Evolutionary conservation across 148 eudicot genomes (phyloP).

Genomic region (Rhododendron henanense): DNA sequence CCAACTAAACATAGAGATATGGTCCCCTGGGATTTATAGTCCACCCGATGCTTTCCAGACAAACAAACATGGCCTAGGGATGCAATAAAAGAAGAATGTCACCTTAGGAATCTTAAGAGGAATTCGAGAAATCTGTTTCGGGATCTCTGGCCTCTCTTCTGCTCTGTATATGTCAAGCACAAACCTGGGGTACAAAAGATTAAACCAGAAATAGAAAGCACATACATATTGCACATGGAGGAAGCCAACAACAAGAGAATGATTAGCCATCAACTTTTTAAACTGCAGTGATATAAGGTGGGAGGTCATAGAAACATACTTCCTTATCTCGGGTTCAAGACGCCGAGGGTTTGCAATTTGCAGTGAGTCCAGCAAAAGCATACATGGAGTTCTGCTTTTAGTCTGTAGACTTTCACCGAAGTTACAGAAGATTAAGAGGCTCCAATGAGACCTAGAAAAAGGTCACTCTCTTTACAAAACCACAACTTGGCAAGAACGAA

Average conservation of each 20-base stretch:
- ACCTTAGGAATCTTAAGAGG: conserved; percentile 70
- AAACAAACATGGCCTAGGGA: background rate
- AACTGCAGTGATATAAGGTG: background rate
- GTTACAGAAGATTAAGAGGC: conserved; percentile 66
- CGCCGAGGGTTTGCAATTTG: conserved; percentile 29
- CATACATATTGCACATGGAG: background rate
- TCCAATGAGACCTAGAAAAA: conserved; percentile 62
- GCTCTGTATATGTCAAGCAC: conserved; percentile 46
- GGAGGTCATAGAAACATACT: conserved; percentile 26
- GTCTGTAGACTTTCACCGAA: conserved; percentile 42
- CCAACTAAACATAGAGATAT: background rate
- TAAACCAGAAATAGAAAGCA: background rate
- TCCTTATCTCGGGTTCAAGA: conserved; percentile 48
- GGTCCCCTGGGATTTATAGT: background rate
- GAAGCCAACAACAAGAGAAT: background rate
- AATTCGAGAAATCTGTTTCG: conserved; percentile 29
- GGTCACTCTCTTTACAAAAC: background rate
- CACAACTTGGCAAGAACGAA: background rate
- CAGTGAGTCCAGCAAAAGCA: conserved; percentile 68
- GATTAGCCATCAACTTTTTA: conserved; percentile 2
- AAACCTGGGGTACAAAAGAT: conserved; percentile 35
- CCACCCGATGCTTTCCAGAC: background rate
- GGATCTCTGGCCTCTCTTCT: conserved; percentile 42
- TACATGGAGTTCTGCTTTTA: conserved; percentile 42
- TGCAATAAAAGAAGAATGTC: background rate